Evolutionary conservation across 2,329 filamentous ascomycete species (phyloP).

Genomic region (Ophiostoma himal-ulmi): DNA sequence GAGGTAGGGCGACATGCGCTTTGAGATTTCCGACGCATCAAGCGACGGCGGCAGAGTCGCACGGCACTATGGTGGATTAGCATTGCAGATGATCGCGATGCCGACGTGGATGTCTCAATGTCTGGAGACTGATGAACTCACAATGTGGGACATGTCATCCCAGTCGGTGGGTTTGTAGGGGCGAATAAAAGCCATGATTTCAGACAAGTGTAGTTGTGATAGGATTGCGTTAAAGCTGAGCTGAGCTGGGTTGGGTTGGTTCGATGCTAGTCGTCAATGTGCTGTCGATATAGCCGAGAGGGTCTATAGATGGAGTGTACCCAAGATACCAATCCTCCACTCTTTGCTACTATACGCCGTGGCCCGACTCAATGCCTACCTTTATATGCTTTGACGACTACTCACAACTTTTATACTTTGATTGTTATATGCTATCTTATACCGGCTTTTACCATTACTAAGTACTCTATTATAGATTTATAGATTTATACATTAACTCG

Average conservation of each 20-base stretch:
- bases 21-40: constrained; percentile 32
- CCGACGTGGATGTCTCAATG: too few species aligned
- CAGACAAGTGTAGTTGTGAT: not conserved
- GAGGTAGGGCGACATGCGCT: constrained; percentile 42
- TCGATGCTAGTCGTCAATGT: not conserved
- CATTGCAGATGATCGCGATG: not conserved
- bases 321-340: not conserved
- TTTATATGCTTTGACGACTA: too few species aligned
- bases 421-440: too few species aligned
- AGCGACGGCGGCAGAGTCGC: constrained; percentile 43
- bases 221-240: not conserved
- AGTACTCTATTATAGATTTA: too few species aligned
- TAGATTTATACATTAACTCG: too few species aligned
- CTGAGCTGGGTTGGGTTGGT: not conserved
- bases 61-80: constrained; percentile 37
- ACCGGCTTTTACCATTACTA: too few species aligned
- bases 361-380: too few species aligned
- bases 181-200: constrained; percentile 43
- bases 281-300: not conserved
- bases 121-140: constrained; percentile 28
- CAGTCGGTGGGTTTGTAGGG: constrained; percentile 37
- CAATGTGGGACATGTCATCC: constrained; percentile 39
- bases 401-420: too few species aligned
- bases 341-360: too few species aligned
- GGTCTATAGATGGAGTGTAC: not conserved